Evolutionary conservation across 129 eudicot species (phyloP), one percentile per base, ranked within the genome.

Genomic region (Helichrysum umbraculigerum): DNA sequence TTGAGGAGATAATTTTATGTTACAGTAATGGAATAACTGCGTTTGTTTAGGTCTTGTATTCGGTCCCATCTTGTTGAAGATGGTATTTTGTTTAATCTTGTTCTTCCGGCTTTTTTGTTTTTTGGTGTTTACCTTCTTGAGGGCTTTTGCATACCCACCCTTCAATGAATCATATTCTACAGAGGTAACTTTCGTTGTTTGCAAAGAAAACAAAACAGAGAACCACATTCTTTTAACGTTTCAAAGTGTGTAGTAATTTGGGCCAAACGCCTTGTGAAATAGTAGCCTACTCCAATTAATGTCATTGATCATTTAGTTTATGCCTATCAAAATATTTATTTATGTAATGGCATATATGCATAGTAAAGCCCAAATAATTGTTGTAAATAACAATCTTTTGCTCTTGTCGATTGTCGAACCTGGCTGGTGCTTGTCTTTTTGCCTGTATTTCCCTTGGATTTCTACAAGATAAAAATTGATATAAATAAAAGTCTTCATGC

Each of bases 41-140:
- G 54, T 35, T 60, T 44, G 28, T 37, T 73, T 73, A 58, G 67
- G 68, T 34, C 15, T 28, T 56, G 20, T 9, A 22, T 12, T 73
- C 14, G 39, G 73, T 69, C 73, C 73, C 70, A 17, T 65, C 73
- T 39, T 29, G 20, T 29, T 68, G 59, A 71, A 44, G 59, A 69
- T 77, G 61, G 8, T 29, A 25, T 68, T 68, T 51, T 65, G 66
- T 52, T 56, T 67, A 25, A 47, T 76, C 22, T 51, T 12, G 32
- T 32, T 20, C 30, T 47, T 75, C 6, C 42, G 52, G 59, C 37
- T 64, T 28, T 66, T 65, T 50, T 76, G 20, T 19, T 52, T 16
- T 57, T 42, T 37, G 54, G 7, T 65, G 10, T 58, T 29, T 21
- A 58, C 22, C 22, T 47, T 47, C 54, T 47, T 47, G 6, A 47